These are phyloP conservation scores for Candida chauliodis DNA, from an alignment of 805 yeast species.

Conservation along the genomic window DNA sequence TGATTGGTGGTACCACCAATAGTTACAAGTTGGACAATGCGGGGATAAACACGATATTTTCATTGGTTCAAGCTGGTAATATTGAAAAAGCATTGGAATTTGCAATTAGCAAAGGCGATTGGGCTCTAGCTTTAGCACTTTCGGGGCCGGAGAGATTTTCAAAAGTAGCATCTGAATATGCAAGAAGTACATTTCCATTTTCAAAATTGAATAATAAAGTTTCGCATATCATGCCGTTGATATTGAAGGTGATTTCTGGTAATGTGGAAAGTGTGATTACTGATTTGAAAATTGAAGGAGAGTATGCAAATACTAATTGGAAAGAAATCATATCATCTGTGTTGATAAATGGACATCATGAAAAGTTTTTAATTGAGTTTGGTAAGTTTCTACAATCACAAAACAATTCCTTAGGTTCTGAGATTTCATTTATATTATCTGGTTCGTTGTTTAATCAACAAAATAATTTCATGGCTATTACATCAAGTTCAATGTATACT, in stretches of 20 bases:
- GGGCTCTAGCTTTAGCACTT: conserved; percentile 73
- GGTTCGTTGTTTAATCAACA: conserved; percentile 36
- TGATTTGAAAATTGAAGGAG: conserved; percentile 41
- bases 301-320: conserved; percentile 54
- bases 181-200: conserved; percentile 43
- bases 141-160: conserved; percentile 66
- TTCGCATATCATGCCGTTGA: conserved; percentile 46
- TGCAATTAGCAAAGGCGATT: conserved; percentile 63
- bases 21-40: conserved; percentile 41
- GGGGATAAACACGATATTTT: conserved; percentile 31
- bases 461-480: conserved; percentile 8
- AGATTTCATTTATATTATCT: conserved; percentile 44
- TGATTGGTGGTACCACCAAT: conserved; percentile 23
- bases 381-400: conserved; percentile 40
- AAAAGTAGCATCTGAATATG: conserved; percentile 55
- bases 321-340: conserved; percentile 41
- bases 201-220: conserved; percentile 37
- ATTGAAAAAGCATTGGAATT: conserved; percentile 60
- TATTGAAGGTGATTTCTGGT: conserved; percentile 65
- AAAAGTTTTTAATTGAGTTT: conserved; percentile 46
- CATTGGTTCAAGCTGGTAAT: conserved; percentile 56
- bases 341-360: conserved; percentile 19
- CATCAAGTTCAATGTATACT: conserved; percentile 44
- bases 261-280: conserved; percentile 51
- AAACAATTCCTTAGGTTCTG: conserved; percentile 34